phyloP scores from a whole-genome alignment of 2,329 filamentous ascomycete genomes.

The Apiospora malaysiana region DNA sequence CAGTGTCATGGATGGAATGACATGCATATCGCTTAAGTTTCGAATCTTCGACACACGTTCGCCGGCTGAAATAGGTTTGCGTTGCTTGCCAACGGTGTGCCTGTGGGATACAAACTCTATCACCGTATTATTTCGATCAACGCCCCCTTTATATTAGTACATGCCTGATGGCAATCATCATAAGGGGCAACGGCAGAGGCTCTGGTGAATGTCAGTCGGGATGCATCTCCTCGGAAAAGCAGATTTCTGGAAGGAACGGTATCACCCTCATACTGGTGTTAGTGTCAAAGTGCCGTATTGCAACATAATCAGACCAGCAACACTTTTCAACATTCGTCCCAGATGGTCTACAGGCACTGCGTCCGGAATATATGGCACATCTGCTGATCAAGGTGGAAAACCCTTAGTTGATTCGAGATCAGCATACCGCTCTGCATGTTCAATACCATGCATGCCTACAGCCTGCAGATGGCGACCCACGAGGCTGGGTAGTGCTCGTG shows the following conservation, averaged over 20 bases:
- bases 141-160: constrained; percentile 1
- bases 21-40: constrained; percentile 19
- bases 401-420: constrained; percentile 2
- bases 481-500: constrained; percentile 11
- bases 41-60: constrained; percentile 15
- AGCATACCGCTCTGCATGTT: neutral
- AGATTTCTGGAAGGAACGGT: neutral
- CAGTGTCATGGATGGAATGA: constrained; percentile 5
- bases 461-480: neutral
- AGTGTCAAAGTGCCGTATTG: neutral
- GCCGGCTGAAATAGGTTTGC: neutral
- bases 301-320: constrained; percentile 1
- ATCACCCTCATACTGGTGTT: neutral
- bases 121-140: constrained; percentile 2
- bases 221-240: neutral
- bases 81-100: neutral
- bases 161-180: neutral
- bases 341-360: neutral
- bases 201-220: neutral
- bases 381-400: neutral
- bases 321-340: neutral
- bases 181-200: neutral
- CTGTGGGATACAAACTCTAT: neutral
- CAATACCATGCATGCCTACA: constrained; percentile 3
- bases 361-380: neutral